Base-by-base conservation (phyloP, 2,329 filamentous ascomycete genomes). In the Bipolaris oryzae region DNA sequence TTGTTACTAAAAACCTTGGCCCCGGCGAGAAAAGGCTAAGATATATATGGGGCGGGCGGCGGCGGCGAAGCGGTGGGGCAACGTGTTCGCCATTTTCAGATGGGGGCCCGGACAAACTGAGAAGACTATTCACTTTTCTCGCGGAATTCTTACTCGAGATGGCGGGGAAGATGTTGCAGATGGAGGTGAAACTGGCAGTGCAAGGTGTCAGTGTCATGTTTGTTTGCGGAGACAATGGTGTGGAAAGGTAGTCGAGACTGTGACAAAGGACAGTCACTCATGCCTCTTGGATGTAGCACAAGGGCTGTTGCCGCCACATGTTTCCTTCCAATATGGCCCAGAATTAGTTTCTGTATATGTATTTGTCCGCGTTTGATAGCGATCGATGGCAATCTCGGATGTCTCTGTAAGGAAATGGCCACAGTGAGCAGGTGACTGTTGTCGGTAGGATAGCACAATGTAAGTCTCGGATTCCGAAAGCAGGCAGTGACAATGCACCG, bases 311-410 rank as follows among this genome's bases (percentile, higher is more conserved):
- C 25, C 7, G 25, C 9, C 25, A 28, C 25, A 28, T 28, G 25
- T 10, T 28, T 28, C 25, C 10, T 28, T 28, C 25, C 25, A 82
- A 80, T 1, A 90, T 89, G 71, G 87, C 87, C 0, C 83, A 82
- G 0, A 82, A 82, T 1, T 90, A 10, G 87, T 61, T 87, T 87
- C 0, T 89, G 84, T 72, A 82, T 89, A 3, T 46, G 21, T 38
- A 11, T 9, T 35, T 5, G 16, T n/a, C 25, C 10, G 23, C 7
- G 10, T n/a, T 16, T 37, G 34, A 37, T 16, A 37, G 5, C 1
- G 15, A 18, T 37, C 3, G 15, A n/a, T 4, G 15, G 3, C 7
- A 15, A 37, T 16, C 13, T 37, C 13, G n/a, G n/a, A 21, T 23
- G 38, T 7, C 6, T 7, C 11, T 38, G 37, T n/a, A 15, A 23